Conservation (phyloP, 495 filamentous ascomycete genomes). For the Copromyces sp. region DNA sequence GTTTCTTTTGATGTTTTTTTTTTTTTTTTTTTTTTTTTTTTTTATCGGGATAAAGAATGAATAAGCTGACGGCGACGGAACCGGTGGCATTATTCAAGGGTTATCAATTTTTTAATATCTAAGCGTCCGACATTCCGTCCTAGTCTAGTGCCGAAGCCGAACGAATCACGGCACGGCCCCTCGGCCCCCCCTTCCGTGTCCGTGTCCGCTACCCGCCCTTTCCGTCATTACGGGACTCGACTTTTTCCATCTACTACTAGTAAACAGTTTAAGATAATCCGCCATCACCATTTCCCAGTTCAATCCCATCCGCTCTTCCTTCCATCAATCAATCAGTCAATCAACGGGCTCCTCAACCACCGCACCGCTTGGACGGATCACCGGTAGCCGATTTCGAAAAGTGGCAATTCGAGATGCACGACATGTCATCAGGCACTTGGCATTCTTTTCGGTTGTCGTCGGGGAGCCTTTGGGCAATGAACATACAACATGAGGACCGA, state of each 20-base stretch:
- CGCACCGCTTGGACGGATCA: not conserved
- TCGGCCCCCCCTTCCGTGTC: not conserved
- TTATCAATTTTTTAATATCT: not conserved
- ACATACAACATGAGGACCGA: not conserved
- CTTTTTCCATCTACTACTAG: not conserved
- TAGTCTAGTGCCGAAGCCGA: not conserved
- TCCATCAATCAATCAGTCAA: not conserved
- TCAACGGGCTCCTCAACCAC: not conserved
- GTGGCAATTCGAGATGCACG: not conserved
- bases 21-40: no score
- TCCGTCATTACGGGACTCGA: not conserved
- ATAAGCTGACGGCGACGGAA: not conserved
- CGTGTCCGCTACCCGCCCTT: not conserved
- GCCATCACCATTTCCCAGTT: not conserved
- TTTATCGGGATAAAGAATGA: no score
- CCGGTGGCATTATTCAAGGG: not conserved
- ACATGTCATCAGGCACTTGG: not conserved
- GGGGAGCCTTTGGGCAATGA: not conserved
- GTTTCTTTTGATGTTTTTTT: not conserved
- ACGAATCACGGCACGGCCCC: not conserved
- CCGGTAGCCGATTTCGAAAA: not conserved
- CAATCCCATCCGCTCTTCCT: no score
- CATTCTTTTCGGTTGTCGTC: fast-evolving
- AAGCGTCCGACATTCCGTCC: not conserved
- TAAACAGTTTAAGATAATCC: not conserved